These are phyloP conservation scores for Hypoxylon subgilvum DNA, from an alignment of 495 filamentous ascomycete species.

Conservation along the genomic window DNA sequence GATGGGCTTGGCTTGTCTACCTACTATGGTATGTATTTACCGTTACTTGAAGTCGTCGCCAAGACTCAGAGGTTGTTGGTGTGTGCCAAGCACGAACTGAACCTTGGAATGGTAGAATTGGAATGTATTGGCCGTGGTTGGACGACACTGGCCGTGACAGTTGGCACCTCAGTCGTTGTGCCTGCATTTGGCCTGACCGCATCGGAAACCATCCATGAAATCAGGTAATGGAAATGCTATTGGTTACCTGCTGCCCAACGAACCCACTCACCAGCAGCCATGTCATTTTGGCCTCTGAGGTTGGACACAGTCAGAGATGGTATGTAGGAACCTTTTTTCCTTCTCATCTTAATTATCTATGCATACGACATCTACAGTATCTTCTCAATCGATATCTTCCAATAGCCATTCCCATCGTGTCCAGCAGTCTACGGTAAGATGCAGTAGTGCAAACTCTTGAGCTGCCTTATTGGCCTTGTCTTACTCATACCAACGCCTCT, in stretches of 20 bases:
- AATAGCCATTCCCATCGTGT: slow-evolving; percentile 29
- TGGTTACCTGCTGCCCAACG: slow-evolving; percentile 24
- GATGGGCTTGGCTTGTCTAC: neutral
- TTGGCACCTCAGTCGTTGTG: slow-evolving; percentile 27
- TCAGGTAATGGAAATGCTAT: slow-evolving; percentile 12
- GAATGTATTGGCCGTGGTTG: slow-evolving; percentile 27
- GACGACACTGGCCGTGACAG: slow-evolving; percentile 20
- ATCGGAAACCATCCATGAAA: slow-evolving; percentile 5
- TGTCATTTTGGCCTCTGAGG: slow-evolving; percentile 18
- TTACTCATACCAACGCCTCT: slow-evolving; percentile 40
- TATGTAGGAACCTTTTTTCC: slow-evolving; percentile 18
- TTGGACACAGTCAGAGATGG: slow-evolving; percentile 18
- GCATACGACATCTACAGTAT: slow-evolving; percentile 15
- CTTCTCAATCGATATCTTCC: slow-evolving; percentile 22
- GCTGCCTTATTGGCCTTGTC: slow-evolving; percentile 22
- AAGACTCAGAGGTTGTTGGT: slow-evolving; percentile 12
- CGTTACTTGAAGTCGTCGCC: neutral
- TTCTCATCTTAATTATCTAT: slow-evolving; percentile 23
- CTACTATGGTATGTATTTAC: neutral
- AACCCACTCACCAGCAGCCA: slow-evolving; percentile 20
- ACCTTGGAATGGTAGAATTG: slow-evolving; percentile 18
- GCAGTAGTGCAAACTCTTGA: slow-evolving; percentile 22
- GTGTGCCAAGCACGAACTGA: slow-evolving; percentile 21
- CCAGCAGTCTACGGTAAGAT: slow-evolving; percentile 28
- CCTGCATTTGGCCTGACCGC: slow-evolving; percentile 34